Percentiles rank a stretch among this genome's conserved stretches.
Evolutionary conservation across 192 early-diverging fungal species (phyloP).

Genomic region (Backusella tuberculispora): DNA sequence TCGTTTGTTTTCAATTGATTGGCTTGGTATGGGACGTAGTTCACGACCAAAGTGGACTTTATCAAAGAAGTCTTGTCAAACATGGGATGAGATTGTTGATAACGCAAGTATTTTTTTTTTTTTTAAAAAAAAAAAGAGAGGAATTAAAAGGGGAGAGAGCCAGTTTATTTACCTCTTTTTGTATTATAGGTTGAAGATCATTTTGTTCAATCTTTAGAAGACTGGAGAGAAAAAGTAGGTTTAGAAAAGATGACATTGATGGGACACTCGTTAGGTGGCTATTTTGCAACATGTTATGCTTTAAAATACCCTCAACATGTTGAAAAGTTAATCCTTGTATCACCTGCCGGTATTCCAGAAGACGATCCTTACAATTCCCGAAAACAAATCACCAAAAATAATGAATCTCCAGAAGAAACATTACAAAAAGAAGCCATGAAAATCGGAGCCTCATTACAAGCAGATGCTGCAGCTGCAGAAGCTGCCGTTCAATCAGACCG

Average conservation of each 20-base stretch:
- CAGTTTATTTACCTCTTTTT: neutral
- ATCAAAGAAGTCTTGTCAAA: slow-evolving; percentile 32
- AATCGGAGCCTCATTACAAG: slow-evolving; percentile 31
- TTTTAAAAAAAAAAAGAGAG: neutral
- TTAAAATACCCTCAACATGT: slow-evolving; percentile 86
- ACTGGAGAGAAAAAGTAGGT: slow-evolving; percentile 78
- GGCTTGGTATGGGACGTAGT: slow-evolving; percentile 94
- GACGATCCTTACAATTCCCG: slow-evolving; percentile 29
- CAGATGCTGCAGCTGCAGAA: slow-evolving; percentile 29
- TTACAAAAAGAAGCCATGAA: slow-evolving; percentile 38
- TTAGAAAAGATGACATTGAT: slow-evolving; percentile 85
- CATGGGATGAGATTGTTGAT: slow-evolving; percentile 52
- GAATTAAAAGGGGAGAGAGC: too few relatives aligned
- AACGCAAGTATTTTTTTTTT: slow-evolving; percentile 1
- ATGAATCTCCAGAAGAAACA: slow-evolving; percentile 27
- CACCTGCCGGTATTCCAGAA: slow-evolving; percentile 69
- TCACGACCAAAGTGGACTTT: slow-evolving; percentile 69
- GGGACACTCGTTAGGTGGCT: slow-evolving; percentile 89
- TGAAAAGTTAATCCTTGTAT: slow-evolving; percentile 85
- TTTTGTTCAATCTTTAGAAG: slow-evolving; percentile 91
- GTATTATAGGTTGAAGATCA: slow-evolving; percentile 67
- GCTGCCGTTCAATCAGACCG: neutral
- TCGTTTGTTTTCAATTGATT: slow-evolving; percentile 75
- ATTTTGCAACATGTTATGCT: slow-evolving; percentile 84
- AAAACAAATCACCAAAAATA: neutral